Conservation (phyloP, 2,329 filamentous ascomycete species). For the Cordyceps cateniannulata region DNA sequence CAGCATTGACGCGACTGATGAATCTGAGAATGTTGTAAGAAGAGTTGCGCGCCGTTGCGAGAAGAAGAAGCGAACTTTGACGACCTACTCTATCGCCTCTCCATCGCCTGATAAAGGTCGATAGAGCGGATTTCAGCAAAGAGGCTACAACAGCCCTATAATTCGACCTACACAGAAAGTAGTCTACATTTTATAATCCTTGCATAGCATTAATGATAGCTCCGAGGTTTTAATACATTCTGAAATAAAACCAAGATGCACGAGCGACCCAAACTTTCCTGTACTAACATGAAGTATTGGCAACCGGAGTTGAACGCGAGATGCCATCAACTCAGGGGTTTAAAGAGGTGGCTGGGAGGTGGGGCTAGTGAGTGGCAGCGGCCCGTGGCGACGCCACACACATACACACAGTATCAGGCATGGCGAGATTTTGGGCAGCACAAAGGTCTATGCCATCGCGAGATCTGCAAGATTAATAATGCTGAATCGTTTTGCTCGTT, state of each 20-base stretch:
- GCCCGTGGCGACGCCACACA: not conserved
- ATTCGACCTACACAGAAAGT: not conserved
- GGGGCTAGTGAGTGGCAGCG: not conserved
- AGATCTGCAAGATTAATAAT: not conserved
- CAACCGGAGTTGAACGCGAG: constrained; percentile 22
- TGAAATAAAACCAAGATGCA: not conserved
- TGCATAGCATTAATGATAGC: not conserved
- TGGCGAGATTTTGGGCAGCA: not conserved
- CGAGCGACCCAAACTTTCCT: not conserved
- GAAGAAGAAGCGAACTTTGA: not conserved
- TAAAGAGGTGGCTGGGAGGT: constrained; percentile 23
- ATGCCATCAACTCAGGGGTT: constrained; percentile 17
- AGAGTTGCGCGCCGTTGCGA: not conserved
- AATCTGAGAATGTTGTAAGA: not conserved
- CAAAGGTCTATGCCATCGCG: not conserved
- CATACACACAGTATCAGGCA: not conserved
- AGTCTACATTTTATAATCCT: not conserved
- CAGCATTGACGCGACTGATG: not conserved
- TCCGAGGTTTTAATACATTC: not conserved
- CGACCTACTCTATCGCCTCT: not conserved
- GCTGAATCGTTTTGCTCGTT: not conserved
- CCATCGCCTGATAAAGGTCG: not conserved
- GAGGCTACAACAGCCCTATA: not conserved
- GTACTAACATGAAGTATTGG: constrained; percentile 27
- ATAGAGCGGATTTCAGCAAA: not conserved